A percentile compares a stretch with the other conserved stretches of the same genome.
phyloP scores from a whole-genome alignment of 2,329 filamentous ascomycete genomes.

The Fusarium sp. region DNA sequence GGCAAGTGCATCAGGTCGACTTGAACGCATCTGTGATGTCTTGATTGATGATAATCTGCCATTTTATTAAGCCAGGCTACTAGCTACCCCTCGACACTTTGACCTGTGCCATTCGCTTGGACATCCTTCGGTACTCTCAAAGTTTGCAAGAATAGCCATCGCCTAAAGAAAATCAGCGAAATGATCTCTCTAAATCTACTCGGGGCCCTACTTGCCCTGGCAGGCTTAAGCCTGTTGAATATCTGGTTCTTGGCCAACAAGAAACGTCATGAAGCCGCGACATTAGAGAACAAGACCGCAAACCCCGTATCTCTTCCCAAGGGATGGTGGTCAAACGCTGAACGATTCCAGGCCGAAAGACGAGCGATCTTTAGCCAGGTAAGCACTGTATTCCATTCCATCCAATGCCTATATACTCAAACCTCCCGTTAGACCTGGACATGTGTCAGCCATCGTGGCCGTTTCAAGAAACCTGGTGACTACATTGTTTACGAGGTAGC shows the following conservation, averaged over 20 bases:
- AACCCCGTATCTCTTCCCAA: background rate
- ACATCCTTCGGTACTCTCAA: background rate
- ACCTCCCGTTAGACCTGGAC: background rate
- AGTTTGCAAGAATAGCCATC: background rate
- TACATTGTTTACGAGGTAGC: background rate
- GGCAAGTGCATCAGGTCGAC: background rate
- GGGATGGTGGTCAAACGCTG: background rate
- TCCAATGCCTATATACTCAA: background rate
- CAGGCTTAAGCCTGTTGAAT: background rate
- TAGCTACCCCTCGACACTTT: background rate
- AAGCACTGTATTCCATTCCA: background rate
- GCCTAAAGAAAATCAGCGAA: background rate
- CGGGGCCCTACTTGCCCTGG: background rate
- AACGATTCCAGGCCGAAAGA: background rate
- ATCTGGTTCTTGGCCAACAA: background rate
- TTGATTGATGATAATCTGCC: background rate
- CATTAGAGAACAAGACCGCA: rapidly evolving
- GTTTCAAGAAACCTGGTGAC: background rate
- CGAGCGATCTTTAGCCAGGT: constrained; percentile 9
- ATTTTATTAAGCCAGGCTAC: background rate
- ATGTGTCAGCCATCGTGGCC: background rate
- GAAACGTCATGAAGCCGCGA: background rate
- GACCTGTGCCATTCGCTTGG: background rate
- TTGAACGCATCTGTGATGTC: background rate
- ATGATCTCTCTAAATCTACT: background rate